Conservation (phyloP, 2,329 filamentous ascomycete species). For the Curvularia hawaiiensis region DNA sequence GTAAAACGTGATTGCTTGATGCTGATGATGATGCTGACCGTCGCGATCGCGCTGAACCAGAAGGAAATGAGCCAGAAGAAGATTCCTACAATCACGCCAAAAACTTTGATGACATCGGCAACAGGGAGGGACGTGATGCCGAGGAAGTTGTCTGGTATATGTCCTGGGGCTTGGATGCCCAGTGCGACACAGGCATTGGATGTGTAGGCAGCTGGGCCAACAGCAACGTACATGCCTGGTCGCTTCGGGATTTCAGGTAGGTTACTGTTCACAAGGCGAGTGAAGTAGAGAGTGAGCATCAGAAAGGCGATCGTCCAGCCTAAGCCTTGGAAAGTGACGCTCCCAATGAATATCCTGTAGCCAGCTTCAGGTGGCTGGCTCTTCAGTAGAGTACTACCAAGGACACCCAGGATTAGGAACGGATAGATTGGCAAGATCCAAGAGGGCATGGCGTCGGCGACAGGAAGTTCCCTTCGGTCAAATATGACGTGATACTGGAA, state of each 20-base stretch:
- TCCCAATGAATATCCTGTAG: slow-evolving; percentile 54
- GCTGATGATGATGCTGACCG: slow-evolving; percentile 45
- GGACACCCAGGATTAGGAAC: slow-evolving; percentile 45
- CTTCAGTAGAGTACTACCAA: slow-evolving; percentile 43
- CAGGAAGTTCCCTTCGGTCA: slow-evolving; percentile 68
- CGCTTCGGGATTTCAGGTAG: slow-evolving; percentile 50
- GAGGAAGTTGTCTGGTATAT: slow-evolving; percentile 43
- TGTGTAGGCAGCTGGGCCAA: slow-evolving; percentile 46
- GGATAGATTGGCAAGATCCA: slow-evolving; percentile 46
- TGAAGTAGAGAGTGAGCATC: slow-evolving; percentile 72
- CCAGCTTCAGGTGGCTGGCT: slow-evolving; percentile 39
- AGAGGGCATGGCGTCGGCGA: slow-evolving; percentile 48
- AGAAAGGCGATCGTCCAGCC: slow-evolving; percentile 69
- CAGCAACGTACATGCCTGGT: slow-evolving; percentile 58
- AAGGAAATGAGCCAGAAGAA: slow-evolving; percentile 57
- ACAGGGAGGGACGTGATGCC: slow-evolving; percentile 38
- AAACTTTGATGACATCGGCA: slow-evolving; percentile 47
- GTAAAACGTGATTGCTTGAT: slow-evolving; percentile 47
- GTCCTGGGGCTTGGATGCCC: slow-evolving; percentile 48
- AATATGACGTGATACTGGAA: slow-evolving; percentile 99
- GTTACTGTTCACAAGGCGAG: slow-evolving; percentile 69
- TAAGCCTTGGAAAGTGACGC: slow-evolving; percentile 70
- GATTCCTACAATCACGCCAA: slow-evolving; percentile 51
- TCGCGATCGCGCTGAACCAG: slow-evolving; percentile 56
- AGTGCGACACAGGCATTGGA: slow-evolving; percentile 45